Conservation (phyloP, 108 stramenopile species). For the Skeletonema grethae region DNA sequence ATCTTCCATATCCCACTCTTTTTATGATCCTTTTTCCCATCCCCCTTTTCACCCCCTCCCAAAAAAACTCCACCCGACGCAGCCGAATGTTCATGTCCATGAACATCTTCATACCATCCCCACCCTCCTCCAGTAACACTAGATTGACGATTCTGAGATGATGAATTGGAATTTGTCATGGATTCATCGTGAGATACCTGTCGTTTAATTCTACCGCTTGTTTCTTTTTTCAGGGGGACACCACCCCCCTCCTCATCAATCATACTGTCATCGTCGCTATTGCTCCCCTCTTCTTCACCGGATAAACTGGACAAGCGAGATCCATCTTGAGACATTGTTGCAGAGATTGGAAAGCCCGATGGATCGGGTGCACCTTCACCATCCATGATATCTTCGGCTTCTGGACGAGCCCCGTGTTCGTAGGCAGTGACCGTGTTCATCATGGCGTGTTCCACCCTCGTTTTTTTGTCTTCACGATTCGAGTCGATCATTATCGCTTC, state of each 20-base stretch:
- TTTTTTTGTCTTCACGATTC: neutral
- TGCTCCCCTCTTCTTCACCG: neutral
- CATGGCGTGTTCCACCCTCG: neutral
- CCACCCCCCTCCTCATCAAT: neutral
- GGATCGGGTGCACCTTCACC: neutral
- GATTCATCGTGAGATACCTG: neutral
- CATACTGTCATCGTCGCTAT: neutral
- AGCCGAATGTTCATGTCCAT: conserved; percentile 31
- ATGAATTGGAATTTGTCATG: conserved; percentile 2
- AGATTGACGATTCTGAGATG: neutral
- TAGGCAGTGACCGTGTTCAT: neutral
- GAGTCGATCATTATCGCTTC: neutral
- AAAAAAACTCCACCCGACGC: neutral
- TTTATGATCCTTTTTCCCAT: conserved; percentile 10
- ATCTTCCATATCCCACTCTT: conserved; percentile 46
- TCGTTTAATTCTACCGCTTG: neutral
- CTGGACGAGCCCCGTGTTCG: neutral
- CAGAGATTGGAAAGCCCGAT: neutral
- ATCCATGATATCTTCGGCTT: neutral
- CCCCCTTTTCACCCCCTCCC: conserved; percentile 13
- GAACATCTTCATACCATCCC: conserved; percentile 89
- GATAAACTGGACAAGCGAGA: neutral
- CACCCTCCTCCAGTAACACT: conserved; percentile 37
- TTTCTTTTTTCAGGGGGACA: neutral
- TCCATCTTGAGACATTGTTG: conserved; percentile 2